Conservation (phyloP, 495 filamentous ascomycete species). For the Penicillium daleae region DNA sequence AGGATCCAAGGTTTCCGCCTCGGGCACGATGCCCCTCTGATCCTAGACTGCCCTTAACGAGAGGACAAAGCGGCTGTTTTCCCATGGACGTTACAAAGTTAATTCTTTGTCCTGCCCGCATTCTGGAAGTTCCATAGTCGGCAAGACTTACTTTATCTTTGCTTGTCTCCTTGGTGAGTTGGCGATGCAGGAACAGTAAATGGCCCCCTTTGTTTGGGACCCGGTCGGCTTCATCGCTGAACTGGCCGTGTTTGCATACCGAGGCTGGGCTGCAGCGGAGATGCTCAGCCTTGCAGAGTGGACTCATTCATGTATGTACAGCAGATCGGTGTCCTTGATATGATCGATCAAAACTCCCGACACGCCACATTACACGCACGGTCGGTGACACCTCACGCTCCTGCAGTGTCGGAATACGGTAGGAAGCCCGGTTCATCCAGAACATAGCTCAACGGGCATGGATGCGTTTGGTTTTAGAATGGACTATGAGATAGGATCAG, state of each 20-base stretch:
- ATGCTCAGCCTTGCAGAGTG: conserved; percentile 2
- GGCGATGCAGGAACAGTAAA: background rate
- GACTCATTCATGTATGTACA: background rate
- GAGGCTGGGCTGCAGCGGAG: background rate
- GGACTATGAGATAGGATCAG: background rate
- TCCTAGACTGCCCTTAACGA: background rate
- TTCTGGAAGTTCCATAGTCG: background rate
- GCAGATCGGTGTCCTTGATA: conserved; percentile 8
- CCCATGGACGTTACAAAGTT: conserved; percentile 16
- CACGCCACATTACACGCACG: conserved; percentile 12
- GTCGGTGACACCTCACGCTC: conserved; percentile 26
- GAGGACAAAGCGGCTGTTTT: conserved; percentile 10
- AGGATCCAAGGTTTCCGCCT: conserved; percentile 13
- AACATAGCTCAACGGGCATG: background rate
- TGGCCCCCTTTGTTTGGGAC: background rate
- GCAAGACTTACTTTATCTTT: background rate
- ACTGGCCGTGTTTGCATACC: background rate
- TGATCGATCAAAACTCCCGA: conserved; percentile 22
- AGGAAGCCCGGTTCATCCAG: conserved; percentile 3
- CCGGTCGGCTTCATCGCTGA: background rate
- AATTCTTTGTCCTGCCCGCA: conserved; percentile 11
- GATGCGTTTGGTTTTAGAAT: background rate
- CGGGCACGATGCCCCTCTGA: conserved; percentile 20
- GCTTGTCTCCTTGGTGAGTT: background rate
- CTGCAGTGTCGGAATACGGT: conserved; percentile 22